Conservation (phyloP, 257 asterid species). For the Ocimum tenuiflorum region DNA sequence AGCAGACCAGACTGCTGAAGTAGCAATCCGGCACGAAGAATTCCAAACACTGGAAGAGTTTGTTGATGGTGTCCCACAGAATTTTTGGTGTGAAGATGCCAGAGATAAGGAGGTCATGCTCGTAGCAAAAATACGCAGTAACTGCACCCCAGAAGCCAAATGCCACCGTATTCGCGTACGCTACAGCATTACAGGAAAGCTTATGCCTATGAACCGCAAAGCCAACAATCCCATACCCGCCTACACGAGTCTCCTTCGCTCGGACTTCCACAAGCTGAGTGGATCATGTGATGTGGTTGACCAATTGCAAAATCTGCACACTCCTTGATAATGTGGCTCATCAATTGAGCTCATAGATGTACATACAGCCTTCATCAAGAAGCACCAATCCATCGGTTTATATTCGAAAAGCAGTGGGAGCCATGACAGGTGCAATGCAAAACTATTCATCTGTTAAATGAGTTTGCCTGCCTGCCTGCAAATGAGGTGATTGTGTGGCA, state of each 20-base stretch:
- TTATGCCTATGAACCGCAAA: constrained; percentile 37
- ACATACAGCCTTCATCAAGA: background rate
- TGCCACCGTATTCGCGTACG: constrained; percentile 75
- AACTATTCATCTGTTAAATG: background rate
- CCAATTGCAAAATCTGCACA: constrained; percentile 48
- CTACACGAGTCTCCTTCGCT: constrained; percentile 58
- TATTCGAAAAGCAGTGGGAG: background rate
- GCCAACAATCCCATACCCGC: constrained; percentile 20
- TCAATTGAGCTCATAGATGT: background rate
- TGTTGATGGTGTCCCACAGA: constrained; percentile 79
- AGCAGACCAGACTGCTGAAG: constrained; percentile 64
- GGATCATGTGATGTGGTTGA: constrained; percentile 61
- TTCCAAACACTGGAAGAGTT: constrained; percentile 80
- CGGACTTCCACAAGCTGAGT: constrained; percentile 53
- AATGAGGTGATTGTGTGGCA: constrained; percentile 7
- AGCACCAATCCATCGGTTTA: too few relatives aligned
- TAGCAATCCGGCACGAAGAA: constrained; percentile 64
- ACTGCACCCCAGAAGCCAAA: constrained; percentile 49
- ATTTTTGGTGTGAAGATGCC: constrained; percentile 89
- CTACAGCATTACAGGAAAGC: constrained; percentile 61
- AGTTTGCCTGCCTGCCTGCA: too few relatives aligned
- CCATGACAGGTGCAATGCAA: constrained; percentile 3
- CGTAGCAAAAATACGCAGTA: constrained; percentile 45
- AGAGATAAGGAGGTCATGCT: constrained; percentile 85
- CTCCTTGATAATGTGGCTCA: constrained; percentile 41